Evolutionary conservation across 176 grass and related monocot species (phyloP), one percentile per base, ranked within the genome.

Genomic region (Elaeis guineensis): DNA sequence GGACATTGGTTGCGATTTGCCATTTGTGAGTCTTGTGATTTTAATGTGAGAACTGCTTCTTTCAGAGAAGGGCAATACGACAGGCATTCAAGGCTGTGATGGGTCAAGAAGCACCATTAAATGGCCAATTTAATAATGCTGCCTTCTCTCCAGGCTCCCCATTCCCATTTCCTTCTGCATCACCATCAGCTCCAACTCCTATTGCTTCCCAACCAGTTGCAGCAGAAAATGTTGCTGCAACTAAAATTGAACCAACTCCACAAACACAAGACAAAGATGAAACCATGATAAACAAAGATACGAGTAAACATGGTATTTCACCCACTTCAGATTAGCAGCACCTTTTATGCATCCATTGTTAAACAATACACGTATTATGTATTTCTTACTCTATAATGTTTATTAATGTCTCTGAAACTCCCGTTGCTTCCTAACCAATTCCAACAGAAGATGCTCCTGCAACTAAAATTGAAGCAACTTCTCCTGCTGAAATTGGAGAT

Each of bases 1-100:
- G 11, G 35, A 44, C 35, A 44, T 14, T 12, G 6, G 35, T 2
- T 12, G 8, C 11, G 9, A 44, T 12, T 2, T 12, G 35, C 35
- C 32, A 12, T 61, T 19, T 16, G 35, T 61, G 58, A 35, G 1
- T 18, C 24, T 8, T 44, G 11, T 44, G 35, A 12, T 14, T 44
- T 44, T 44, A 14, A 44, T 44, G 7, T 44, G 35, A 44, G 35
- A 44, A 44, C 11, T 44, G 11, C 35, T 6, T 79, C 8, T 65
- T 72, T 59, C 75, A 95, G 89, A 83, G 26, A 82, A 80, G 82
- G 44, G 89, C 89, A 57, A 69, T 98, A 64, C 67, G 89, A 50
- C 88, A 93, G 83, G 88, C 85, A 73, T 79, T 98, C 51, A 98
- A 93, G 56, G 80, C 88, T 50, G 89, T 98, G 94, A 98, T 98